These are phyloP conservation scores for Cenchrus americanus DNA, from an alignment of 176 grass and related monocot genomes.

Conservation along the genomic window DNA sequence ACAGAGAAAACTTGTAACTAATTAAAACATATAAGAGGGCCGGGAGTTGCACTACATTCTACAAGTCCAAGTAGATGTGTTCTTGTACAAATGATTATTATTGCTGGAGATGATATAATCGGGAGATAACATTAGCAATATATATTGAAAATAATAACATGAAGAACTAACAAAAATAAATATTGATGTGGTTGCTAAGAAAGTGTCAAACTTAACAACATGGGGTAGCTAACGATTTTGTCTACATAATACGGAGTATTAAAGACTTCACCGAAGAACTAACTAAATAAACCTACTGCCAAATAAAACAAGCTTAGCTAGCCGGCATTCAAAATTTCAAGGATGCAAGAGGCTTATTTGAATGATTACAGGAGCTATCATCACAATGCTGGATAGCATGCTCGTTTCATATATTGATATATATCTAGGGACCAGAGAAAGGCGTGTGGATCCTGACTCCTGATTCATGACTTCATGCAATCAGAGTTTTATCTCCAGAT, in stretches of 20 bases:
- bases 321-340: neutral
- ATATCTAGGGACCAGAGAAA: constrained; percentile 44
- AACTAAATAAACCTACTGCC: no score
- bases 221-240: no score
- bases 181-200: no score
- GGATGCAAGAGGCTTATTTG: constrained; percentile 1
- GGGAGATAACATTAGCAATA: no score
- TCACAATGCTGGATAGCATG: constrained; percentile 12
- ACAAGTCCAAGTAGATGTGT: no score
- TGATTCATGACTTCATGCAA: constrained; percentile 32
- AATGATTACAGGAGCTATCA: neutral
- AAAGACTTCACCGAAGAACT: neutral
- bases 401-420: neutral
- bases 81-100: no score
- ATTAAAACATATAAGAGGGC: no score
- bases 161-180: no score
- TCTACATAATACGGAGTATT: neutral
- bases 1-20: neutral
- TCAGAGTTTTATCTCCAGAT: constrained; percentile 48
- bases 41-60: no score
- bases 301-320: neutral
- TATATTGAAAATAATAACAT: no score
- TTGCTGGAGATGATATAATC: no score
- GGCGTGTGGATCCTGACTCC: constrained; percentile 6
- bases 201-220: no score